phyloP scores from a whole-genome alignment of 1,284 basidiomycete species.

The Jaminaea rosea region DNA sequence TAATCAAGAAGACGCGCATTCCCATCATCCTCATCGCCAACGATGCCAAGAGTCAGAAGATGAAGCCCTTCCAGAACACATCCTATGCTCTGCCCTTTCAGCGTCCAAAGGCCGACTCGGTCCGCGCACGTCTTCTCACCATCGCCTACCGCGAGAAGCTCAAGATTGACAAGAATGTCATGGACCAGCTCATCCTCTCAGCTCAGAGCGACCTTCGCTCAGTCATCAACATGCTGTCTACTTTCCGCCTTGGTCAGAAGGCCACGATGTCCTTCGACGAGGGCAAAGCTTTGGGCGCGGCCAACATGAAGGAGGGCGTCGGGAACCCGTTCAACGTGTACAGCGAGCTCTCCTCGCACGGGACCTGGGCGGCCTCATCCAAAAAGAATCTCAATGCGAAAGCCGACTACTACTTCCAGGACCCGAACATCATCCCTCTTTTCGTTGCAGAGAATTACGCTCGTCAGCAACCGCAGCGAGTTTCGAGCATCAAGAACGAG shows the following conservation, averaged over 20 bases:
- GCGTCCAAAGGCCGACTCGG: constrained; percentile 29
- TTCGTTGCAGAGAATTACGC: constrained; percentile 83
- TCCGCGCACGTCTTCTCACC: constrained; percentile 58
- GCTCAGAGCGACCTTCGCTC: constrained; percentile 91
- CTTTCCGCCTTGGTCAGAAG: constrained; percentile 58
- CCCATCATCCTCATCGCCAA: constrained; percentile 98
- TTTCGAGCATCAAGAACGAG: constrained; percentile 44
- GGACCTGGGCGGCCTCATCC: constrained; percentile 73
- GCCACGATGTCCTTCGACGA: constrained; percentile 54
- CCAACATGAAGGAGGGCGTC: constrained; percentile 67
- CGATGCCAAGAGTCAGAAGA: constrained; percentile 72
- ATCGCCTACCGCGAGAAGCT: constrained; percentile 63
- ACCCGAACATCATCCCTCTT: constrained; percentile 81
- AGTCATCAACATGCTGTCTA: constrained; percentile 94
- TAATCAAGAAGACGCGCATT: constrained; percentile 90
- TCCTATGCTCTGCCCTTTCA: constrained; percentile 60
- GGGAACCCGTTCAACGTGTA: constrained; percentile 61
- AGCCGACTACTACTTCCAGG: constrained; percentile 93
- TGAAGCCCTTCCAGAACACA: constrained; percentile 72
- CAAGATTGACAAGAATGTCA: constrained; percentile 77
- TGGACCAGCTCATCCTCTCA: constrained; percentile 81
- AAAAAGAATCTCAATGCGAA: constrained; percentile 78
- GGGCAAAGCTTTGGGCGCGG: constrained; percentile 65
- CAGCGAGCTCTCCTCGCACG: constrained; percentile 68
- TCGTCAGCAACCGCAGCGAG: constrained; percentile 52